A percentile compares a stretch with the other conserved stretches of the same genome.
phyloP scores from a whole-genome alignment of 2,329 filamentous ascomycete species.

The Trichoderma hamatum region DNA sequence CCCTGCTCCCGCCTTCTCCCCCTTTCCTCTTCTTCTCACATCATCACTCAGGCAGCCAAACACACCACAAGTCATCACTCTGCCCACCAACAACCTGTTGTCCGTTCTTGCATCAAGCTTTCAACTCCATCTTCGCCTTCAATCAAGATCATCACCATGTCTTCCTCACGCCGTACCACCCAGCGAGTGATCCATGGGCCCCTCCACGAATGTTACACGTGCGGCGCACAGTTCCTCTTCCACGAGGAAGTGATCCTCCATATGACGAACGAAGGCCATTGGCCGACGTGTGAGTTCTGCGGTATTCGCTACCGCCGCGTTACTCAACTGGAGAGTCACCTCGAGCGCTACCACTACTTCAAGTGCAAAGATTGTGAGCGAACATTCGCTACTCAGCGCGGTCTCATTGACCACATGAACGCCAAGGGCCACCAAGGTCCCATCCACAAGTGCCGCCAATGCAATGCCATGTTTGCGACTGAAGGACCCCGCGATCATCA shows the following conservation, averaged over 20 bases:
- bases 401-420: neutral
- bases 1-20: neutral
- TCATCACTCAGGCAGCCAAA: neutral
- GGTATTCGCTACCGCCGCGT: neutral
- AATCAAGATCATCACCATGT: neutral
- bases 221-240: neutral
- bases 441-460: neutral
- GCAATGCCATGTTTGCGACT: neutral
- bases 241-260: neutral
- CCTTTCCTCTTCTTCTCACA: neutral
- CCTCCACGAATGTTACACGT: neutral
- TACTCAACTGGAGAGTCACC: rapidly evolving
- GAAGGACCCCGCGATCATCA: neutral
- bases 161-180: too few relatives aligned
- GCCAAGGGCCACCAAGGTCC: neutral
- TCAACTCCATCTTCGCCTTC: too few relatives aligned
- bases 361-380: neutral
- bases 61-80: too few relatives aligned
- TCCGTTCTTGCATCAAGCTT: too few relatives aligned
- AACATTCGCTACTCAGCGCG: neutral
- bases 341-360: neutral
- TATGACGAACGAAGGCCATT: neutral
- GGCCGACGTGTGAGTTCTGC: neutral
- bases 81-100: too few relatives aligned
- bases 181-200: neutral